A percentile compares a stretch with the other conserved stretches of the same genome.
Evolutionary conservation across 441 rosid genomes (phyloP).

Genomic region (Capsella rubella): DNA sequence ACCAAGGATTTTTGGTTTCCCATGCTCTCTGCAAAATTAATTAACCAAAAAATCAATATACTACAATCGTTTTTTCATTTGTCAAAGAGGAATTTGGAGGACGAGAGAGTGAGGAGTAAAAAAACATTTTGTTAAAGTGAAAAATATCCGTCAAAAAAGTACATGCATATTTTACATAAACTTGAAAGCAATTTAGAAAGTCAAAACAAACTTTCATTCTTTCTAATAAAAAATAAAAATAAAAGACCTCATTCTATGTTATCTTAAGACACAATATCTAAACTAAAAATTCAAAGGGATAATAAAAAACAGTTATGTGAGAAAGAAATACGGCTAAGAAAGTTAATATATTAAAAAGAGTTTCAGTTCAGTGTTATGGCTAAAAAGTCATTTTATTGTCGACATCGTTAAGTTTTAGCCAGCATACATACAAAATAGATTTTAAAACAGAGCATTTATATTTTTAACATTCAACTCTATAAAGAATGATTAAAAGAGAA

Average conservation of each 20-base stretch:
- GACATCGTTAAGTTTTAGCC: background rate
- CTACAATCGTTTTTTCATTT: background rate
- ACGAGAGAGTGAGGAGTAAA: too few relatives aligned
- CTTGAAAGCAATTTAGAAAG: background rate
- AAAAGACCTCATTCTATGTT: background rate
- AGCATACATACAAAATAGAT: background rate
- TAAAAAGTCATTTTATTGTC: background rate
- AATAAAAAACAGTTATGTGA: background rate
- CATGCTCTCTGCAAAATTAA: background rate
- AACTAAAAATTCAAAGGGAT: background rate
- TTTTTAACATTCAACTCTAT: background rate
- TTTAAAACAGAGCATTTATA: background rate
- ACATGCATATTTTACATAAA: background rate
- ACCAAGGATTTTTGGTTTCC: background rate
- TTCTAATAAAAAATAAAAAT: background rate
- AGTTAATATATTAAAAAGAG: too few relatives aligned
- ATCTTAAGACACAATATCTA: background rate
- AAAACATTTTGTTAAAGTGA: too few relatives aligned
- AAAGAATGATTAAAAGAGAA: background rate
- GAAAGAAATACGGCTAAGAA: too few relatives aligned
- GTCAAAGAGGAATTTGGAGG: background rate
- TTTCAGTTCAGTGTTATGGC: background rate
- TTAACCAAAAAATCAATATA: background rate
- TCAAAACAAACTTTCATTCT: background rate
- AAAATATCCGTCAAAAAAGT: too few relatives aligned